Evolutionary conservation across 1,284 basidiomycete species (phyloP).

Genomic region (Veloboletus limbatus): DNA sequence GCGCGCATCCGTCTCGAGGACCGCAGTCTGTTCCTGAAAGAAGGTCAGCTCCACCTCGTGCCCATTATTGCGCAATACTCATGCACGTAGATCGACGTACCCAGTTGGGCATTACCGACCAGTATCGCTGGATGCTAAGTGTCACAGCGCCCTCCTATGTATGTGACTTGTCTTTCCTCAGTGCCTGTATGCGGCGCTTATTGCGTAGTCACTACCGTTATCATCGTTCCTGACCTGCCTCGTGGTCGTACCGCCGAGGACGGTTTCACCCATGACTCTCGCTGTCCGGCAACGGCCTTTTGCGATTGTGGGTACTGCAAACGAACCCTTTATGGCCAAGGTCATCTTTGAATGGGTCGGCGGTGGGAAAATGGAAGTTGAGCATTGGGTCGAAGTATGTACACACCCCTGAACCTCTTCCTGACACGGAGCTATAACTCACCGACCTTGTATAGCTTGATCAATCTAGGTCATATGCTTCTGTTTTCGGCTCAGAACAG

Average conservation of each 20-base stretch:
- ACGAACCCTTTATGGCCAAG: constrained; percentile 61
- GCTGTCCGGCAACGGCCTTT: constrained; percentile 52
- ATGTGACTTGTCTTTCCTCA: constrained; percentile 25
- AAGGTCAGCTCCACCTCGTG: constrained; percentile 39
- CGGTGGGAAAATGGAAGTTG: constrained; percentile 46
- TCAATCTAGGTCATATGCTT: constrained; percentile 43
- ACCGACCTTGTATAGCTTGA: constrained; percentile 52
- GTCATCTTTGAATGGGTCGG: constrained; percentile 54
- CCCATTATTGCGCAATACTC: neutral
- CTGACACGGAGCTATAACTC: neutral
- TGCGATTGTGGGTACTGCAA: constrained; percentile 51
- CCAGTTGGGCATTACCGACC: constrained; percentile 36
- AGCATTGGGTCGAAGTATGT: constrained; percentile 76
- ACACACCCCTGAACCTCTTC: neutral
- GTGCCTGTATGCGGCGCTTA: constrained; percentile 1
- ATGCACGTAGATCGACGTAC: constrained; percentile 42
- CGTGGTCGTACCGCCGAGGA: constrained; percentile 39
- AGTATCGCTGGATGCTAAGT: constrained; percentile 70
- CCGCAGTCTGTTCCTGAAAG: constrained; percentile 58
- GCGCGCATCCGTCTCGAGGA: constrained; percentile 62
- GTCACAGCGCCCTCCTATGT: constrained; percentile 72
- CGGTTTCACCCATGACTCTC: constrained; percentile 35
- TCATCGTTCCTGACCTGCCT: constrained; percentile 47
- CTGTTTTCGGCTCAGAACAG: constrained; percentile 65
- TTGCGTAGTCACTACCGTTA: constrained; percentile 32